phyloP scores from a whole-genome alignment of 2,329 filamentous ascomycete species.

The Simplicillium aogashimaense region DNA sequence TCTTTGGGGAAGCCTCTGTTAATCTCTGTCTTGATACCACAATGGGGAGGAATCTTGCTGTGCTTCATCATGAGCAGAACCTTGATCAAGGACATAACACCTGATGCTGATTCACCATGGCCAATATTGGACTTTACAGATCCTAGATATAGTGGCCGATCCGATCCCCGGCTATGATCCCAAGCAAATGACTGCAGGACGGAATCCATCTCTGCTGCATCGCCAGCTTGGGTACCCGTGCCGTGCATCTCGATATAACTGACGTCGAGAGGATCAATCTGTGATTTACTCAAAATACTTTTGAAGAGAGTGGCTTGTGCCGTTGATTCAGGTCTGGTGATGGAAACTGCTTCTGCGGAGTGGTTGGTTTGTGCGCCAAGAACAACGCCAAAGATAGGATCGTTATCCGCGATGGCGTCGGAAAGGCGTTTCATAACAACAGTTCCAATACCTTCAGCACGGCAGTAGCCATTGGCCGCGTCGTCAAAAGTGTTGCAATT shows the following conservation, averaged over 20 bases:
- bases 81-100: slow-evolving; percentile 33
- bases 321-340: slow-evolving; percentile 59
- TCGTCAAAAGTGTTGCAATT: slow-evolving; percentile 64
- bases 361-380: slow-evolving; percentile 59
- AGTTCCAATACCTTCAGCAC: slow-evolving; percentile 64
- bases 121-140: slow-evolving; percentile 42
- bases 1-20: slow-evolving; percentile 32
- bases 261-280: slow-evolving; percentile 43
- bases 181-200: slow-evolving; percentile 51
- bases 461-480: slow-evolving; percentile 70
- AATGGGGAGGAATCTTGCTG: slow-evolving; percentile 37
- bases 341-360: slow-evolving; percentile 58
- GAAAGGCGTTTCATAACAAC: slow-evolving; percentile 69
- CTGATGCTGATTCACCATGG: slow-evolving; percentile 34
- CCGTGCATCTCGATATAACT: slow-evolving; percentile 33
- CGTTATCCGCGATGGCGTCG: slow-evolving; percentile 52
- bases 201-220: slow-evolving; percentile 41
- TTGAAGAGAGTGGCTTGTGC: slow-evolving; percentile 53
- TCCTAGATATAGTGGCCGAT: slow-evolving; percentile 30
- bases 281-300: slow-evolving; percentile 45
- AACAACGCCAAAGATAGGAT: slow-evolving; percentile 56
- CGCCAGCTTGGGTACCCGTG: slow-evolving; percentile 33
- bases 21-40: slow-evolving; percentile 39
- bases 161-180: slow-evolving; percentile 24
- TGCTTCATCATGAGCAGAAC: slow-evolving; percentile 38